These are phyloP conservation scores for Colletotrichum somersetense DNA, from an alignment of 2,329 filamentous ascomycete genomes.

Conservation along the genomic window DNA sequence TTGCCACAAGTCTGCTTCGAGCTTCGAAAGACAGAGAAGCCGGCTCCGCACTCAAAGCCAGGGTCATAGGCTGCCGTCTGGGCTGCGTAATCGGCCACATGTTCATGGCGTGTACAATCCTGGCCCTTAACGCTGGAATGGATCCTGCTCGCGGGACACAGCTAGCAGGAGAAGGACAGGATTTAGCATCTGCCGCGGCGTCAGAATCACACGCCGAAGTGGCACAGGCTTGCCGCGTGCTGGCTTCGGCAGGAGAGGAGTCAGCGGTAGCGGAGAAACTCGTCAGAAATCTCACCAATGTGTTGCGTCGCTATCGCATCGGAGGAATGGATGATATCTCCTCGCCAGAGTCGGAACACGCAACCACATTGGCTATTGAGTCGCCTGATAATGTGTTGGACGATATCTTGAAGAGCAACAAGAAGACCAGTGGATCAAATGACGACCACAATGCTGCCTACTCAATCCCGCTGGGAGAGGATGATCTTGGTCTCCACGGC, in stretches of 20 bases:
- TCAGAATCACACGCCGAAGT: slow-evolving; percentile 39
- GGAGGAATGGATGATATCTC: slow-evolving; percentile 18
- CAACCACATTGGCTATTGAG: background rate
- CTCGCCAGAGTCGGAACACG: background rate
- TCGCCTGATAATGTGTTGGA: background rate
- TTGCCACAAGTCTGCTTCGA: slow-evolving; percentile 43
- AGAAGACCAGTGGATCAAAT: background rate
- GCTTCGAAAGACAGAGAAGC: slow-evolving; percentile 9
- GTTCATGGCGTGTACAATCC: slow-evolving; percentile 45
- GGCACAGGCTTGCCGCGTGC: slow-evolving; percentile 41
- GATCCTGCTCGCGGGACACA: slow-evolving; percentile 15
- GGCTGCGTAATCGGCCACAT: slow-evolving; percentile 45
- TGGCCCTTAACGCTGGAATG: slow-evolving; percentile 40
- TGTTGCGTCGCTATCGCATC: slow-evolving; percentile 43
- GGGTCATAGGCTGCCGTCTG: slow-evolving; percentile 28
- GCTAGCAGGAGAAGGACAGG: background rate
- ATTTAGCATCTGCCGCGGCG: background rate
- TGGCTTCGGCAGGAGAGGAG: slow-evolving; percentile 42
- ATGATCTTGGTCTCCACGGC: slow-evolving; percentile 27
- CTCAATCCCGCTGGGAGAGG: background rate
- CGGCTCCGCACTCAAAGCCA: background rate
- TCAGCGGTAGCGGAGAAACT: slow-evolving; percentile 44
- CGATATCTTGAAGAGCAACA: background rate
- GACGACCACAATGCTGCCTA: background rate
- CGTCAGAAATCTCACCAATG: slow-evolving; percentile 41